Conservation (phyloP, 306 rosid species). For the Acacia melanoxylon region DNA sequence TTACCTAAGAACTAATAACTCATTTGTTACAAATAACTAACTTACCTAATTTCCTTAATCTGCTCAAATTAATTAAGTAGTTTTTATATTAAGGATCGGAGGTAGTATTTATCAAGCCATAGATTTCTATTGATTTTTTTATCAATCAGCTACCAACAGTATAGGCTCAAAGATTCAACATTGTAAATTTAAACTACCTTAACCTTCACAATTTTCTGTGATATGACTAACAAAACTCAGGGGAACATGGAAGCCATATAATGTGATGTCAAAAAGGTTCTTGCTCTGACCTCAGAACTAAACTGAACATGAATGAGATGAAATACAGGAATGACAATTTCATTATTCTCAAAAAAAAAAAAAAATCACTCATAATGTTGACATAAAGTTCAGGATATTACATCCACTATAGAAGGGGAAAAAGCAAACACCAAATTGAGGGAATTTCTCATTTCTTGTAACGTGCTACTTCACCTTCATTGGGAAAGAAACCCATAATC, state of each 20-base stretch:
- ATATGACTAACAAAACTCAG: background rate
- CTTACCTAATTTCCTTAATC: too few relatives aligned
- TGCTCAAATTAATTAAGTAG: too few relatives aligned
- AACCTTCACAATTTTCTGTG: background rate
- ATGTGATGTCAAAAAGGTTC: background rate
- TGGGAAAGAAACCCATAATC: constrained; percentile 94
- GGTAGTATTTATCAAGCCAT: background rate
- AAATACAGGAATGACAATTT: background rate
- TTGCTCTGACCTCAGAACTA: background rate
- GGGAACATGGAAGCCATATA: background rate
- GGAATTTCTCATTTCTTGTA: constrained; percentile 59
- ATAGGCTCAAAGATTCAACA: background rate
- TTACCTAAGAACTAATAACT: background rate
- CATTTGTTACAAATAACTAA: too few relatives aligned
- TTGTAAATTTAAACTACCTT: background rate
- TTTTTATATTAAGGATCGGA: too few relatives aligned
- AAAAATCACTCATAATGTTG: background rate
- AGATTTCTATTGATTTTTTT: background rate
- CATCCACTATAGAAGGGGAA: background rate
- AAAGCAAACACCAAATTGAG: background rate
- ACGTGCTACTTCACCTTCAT: constrained; percentile 84
- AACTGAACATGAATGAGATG: background rate
- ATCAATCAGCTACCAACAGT: background rate
- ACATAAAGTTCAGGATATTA: background rate
- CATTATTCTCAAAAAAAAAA: background rate